Percentiles rank a stretch among this genome's conserved stretches.
These are phyloP conservation scores for Gloeopeniophorella convolvens DNA, from an alignment of 768 basidiomycete genomes.

Conservation along the genomic window DNA sequence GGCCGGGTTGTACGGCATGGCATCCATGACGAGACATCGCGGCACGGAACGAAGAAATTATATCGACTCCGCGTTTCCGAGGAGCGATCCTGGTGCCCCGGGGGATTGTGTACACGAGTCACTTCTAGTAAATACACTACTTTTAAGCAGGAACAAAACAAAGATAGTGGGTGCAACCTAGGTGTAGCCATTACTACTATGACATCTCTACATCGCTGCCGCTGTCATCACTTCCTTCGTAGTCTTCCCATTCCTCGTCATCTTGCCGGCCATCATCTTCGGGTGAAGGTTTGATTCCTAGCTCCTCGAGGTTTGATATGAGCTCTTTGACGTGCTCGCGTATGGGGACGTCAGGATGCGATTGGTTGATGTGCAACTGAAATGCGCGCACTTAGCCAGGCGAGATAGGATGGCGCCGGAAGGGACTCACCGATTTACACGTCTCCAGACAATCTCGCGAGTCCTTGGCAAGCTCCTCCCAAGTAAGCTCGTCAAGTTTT, in stretches of 20 bases:
- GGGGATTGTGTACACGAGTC: background rate
- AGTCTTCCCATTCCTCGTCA: constrained; percentile 57
- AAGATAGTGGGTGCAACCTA: background rate
- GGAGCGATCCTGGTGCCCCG: too few species aligned
- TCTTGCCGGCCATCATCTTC: constrained; percentile 48
- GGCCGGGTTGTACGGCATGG: too few species aligned
- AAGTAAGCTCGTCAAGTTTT: constrained; percentile 43
- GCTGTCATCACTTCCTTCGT: constrained; percentile 48
- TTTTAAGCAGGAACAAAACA: background rate
- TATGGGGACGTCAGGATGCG: constrained; percentile 69
- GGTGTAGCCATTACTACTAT: background rate
- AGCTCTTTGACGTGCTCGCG: constrained; percentile 73
- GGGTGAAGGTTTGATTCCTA: constrained; percentile 60
- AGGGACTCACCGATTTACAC: constrained; percentile 58
- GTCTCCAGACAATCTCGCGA: constrained; percentile 78
- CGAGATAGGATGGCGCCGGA: background rate
- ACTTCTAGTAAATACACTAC: constrained; percentile 2
- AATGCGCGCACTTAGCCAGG: background rate
- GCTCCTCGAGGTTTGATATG: constrained; percentile 54
- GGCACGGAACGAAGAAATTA: too few species aligned
- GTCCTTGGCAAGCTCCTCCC: constrained; percentile 76
- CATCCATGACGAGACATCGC: background rate
- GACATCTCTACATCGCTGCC: constrained; percentile 40
- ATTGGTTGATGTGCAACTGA: constrained; percentile 68
- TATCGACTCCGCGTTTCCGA: too few species aligned